Percentiles rank a stretch among this genome's conserved stretches.
phyloP scores from a whole-genome alignment of 2,329 filamentous ascomycete genomes.

The Waltergamsia citrina region DNA sequence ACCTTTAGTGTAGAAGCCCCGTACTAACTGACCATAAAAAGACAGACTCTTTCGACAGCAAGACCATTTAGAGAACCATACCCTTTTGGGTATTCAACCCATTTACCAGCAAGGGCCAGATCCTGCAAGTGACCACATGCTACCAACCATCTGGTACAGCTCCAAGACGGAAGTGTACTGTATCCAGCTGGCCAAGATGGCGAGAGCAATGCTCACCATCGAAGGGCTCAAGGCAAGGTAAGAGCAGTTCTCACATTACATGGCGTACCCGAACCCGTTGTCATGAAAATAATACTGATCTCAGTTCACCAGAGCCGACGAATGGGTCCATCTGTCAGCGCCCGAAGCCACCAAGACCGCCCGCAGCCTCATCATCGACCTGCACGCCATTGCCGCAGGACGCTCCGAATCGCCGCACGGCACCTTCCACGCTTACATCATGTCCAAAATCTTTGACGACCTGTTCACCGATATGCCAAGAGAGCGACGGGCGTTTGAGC shows the following conservation, averaged over 20 bases:
- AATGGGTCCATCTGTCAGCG: background rate
- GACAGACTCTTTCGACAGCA: background rate
- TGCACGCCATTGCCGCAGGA: background rate
- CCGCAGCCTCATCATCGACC: background rate
- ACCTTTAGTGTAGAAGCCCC: too few species aligned
- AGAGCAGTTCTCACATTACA: background rate
- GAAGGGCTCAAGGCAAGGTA: background rate
- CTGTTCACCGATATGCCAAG: conserved; percentile 1
- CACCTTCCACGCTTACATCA: background rate
- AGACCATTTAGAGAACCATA: background rate
- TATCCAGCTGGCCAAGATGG: conserved; percentile 1
- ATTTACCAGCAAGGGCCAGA: background rate
- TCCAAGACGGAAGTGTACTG: conserved; percentile 1
- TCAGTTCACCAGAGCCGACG: too few species aligned
- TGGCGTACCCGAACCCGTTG: background rate
- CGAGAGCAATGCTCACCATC: background rate
- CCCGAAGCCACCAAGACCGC: background rate
- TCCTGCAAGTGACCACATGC: background rate
- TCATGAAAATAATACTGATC: too few species aligned
- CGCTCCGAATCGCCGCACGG: background rate
- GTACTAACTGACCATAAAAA: too few species aligned
- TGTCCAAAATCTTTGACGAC: background rate
- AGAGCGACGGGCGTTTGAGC: too few species aligned
- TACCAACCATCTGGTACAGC: background rate
- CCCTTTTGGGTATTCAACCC: conserved; percentile 1